Base-by-base conservation (phyloP, 2,329 filamentous ascomycete species). In the Cladobotryum mycophilum region DNA sequence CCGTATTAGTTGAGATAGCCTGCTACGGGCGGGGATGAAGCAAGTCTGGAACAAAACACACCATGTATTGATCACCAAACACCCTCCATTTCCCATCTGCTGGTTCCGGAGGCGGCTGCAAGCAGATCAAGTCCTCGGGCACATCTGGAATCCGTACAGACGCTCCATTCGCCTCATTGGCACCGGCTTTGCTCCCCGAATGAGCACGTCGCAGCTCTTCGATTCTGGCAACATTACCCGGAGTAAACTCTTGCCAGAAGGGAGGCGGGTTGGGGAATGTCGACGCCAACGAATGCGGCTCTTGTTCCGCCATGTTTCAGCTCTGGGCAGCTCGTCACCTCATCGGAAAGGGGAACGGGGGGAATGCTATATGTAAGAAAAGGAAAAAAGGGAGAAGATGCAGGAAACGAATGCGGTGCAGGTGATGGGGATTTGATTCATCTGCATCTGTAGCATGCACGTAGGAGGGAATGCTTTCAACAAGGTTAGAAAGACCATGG, bases 231-330 rank as follows among this genome's bases (percentile, higher is more conserved):
- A 88, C 62, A 63, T 92, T 95, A 25, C 86, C 81, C 3, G 82
- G 67, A 0, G 89, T 96, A 70, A 97, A 97, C 66, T 88, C 79
- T 58, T 86, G 85, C 84, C 88, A 97, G 71, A 96, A 95, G 1
- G 86, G 84, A 22, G 93, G 93, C 22, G 93, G 93, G 47, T 86
- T 82, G 20, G 93, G 92, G 65, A 90, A 96, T 38, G 85, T 82
- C 20, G 86, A 82, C 22, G 82, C 76, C 60, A 78, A 68, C 43
- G 74, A 71, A 35, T 68, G 66, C 9, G 70, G 63, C 52, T 72
- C 71, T 53, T 76, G 73, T 47, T 72, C 82, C 52, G 80, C 81
- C 85, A 88, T 89, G 41, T 48, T 56, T 54, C 51, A 25, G 36
- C 45, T 45, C 45, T 52, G 33, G 20, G 12, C 20, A 44, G n/a